Conservation (phyloP, 2,329 filamentous ascomycete genomes). For the Fusarium musae region DNA sequence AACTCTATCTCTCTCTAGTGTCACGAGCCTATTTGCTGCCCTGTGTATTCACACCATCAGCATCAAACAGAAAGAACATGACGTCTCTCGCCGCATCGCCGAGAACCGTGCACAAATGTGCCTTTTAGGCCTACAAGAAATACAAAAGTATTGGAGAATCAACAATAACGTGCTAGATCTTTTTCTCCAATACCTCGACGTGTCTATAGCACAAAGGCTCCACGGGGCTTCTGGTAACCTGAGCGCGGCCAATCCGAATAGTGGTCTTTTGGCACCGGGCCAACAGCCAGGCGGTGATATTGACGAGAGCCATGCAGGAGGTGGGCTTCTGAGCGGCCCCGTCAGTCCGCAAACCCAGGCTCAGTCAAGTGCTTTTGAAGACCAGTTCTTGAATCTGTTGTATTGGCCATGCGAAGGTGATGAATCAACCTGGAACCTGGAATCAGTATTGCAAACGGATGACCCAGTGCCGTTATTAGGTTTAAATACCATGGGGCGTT, state of each 20-base stretch:
- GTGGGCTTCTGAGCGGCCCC: not conserved
- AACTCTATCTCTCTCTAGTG: too few species aligned
- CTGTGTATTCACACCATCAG: not conserved
- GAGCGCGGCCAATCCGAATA: not conserved
- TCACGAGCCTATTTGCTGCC: not conserved
- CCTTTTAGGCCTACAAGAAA: not conserved
- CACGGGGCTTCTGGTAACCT: not conserved
- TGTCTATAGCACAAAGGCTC: not conserved
- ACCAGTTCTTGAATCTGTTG: not conserved
- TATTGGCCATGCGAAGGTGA: not conserved
- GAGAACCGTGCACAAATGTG: not conserved
- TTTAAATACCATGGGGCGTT: not conserved
- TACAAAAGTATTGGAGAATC: not conserved
- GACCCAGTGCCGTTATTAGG: not conserved
- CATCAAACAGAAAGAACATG: not conserved
- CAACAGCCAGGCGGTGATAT: not conserved
- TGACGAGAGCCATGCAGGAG: not conserved
- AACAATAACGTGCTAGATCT: not conserved
- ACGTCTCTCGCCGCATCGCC: not conserved
- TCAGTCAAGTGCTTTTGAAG: not conserved
- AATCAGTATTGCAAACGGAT: not conserved
- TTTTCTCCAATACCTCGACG: not conserved
- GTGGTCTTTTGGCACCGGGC: not conserved
- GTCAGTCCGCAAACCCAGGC: not conserved
- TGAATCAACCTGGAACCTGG: not conserved